Evolutionary conservation across 1,284 basidiomycete genomes (phyloP), one percentile per base, ranked within the genome.

Genomic region (Ganoderma meredithae): DNA sequence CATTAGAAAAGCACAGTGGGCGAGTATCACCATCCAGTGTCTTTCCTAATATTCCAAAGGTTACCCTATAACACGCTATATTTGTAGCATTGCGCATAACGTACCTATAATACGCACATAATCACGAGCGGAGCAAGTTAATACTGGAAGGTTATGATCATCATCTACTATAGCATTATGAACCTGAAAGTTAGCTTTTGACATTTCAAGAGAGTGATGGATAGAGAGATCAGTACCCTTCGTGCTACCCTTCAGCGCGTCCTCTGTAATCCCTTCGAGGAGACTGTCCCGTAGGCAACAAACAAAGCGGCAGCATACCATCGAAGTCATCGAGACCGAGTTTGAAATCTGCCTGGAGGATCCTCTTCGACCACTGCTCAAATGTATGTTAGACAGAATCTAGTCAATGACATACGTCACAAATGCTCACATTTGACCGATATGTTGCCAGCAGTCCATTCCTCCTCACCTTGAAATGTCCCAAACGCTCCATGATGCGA

Each of bases 91-190:
- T 31, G 31, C 31, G 31, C 31, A 31, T 31, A 31, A 58, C 55
- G 19, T 13, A 58, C 55, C n/a, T 9, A 22, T 39, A 10, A 58
- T 58, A 5, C 55, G 55, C 55, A 58, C 39, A 33, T 36, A 58
- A 39, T 58, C 55, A 31, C 55, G 31, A 36, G 55, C 27, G n/a
- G 55, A 33, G 55, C 55, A 58, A 9, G 33, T 39, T 33, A 58
- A 58, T 8, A 58, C 55, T 3, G 55, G 55, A 9, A 58, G 33
- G 8, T 58, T 22, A 8, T 15, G 19, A 19, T 58, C n/a, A 25
- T 25, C 47, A 25, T 13, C 47, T 49, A 10, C n/a, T 12, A n/a
- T 22, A 22, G n/a, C 2, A 12, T 49, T 10, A 49, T 3, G 10
- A 47, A 43, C 15, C 5, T 15, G 41, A 47, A 17, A n/a, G 19